phyloP scores from a whole-genome alignment of 345 rosid genomes.

The Murraya koenigii region DNA sequence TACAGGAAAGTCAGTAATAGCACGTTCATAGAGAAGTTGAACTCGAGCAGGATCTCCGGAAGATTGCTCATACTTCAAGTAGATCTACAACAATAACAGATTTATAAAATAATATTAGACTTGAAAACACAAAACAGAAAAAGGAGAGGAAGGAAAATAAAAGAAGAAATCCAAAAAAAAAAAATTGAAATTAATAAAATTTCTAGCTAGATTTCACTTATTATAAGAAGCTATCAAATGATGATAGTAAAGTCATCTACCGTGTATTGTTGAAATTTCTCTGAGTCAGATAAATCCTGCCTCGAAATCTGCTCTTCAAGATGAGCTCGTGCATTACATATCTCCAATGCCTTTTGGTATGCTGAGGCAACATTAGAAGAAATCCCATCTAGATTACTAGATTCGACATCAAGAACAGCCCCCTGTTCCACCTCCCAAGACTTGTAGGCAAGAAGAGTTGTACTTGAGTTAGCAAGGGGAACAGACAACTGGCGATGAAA shows the following conservation, averaged over 20 bases:
- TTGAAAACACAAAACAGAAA: no score
- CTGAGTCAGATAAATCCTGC: conserved; percentile 54
- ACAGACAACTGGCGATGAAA: conserved; percentile 82
- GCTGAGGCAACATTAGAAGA: conserved; percentile 64
- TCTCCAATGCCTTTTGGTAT: conserved; percentile 67
- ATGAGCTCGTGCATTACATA: conserved; percentile 64
- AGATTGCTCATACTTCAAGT: no score
- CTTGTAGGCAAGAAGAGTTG: conserved; percentile 65
- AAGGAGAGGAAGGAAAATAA: no score
- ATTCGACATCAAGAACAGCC: conserved; percentile 46
- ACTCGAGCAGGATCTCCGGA: no score
- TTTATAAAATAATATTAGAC: no score
- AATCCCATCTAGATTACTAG: conserved; percentile 52
- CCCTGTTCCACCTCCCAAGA: conserved; percentile 90
- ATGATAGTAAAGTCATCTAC: conserved; percentile 27
- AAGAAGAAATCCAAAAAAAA: conserved; percentile 10
- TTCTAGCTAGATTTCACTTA: not conserved
- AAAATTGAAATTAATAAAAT: not conserved
- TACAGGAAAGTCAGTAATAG: no score
- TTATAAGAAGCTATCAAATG: not conserved
- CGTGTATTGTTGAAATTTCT: conserved; percentile 70
- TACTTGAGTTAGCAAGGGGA: conserved; percentile 50
- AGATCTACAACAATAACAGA: no score
- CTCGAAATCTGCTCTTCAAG: conserved; percentile 63
- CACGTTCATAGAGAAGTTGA: no score